phyloP scores from a whole-genome alignment of 225 moss, liverwort and hornwort genomes.

The Anthoceros angustus region DNA sequence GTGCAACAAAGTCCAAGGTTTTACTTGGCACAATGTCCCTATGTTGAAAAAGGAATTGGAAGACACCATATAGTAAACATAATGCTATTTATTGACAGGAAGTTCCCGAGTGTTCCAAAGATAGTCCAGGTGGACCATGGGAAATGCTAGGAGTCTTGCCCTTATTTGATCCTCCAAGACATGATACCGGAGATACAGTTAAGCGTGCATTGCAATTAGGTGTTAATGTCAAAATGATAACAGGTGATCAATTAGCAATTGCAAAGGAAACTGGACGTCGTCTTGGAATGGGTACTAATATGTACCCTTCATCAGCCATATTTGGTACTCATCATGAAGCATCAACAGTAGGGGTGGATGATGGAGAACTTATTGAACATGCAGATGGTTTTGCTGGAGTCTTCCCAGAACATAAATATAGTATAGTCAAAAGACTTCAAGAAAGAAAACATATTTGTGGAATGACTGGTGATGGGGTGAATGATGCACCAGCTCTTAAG shows the following conservation, averaged over 20 bases:
- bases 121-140: slow-evolving; percentile 48
- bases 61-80: not conserved
- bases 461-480: slow-evolving; percentile 63
- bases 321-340: slow-evolving; percentile 17
- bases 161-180: slow-evolving; percentile 59
- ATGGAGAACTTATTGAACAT: slow-evolving; percentile 45
- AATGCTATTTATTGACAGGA: slow-evolving; percentile 20
- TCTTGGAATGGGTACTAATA: slow-evolving; percentile 65
- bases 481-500: slow-evolving; percentile 55
- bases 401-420: slow-evolving; percentile 50
- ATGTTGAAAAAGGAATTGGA: not conserved
- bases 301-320: slow-evolving; percentile 48
- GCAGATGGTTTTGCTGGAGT: slow-evolving; percentile 64
- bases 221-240: slow-evolving; percentile 54
- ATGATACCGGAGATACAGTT: slow-evolving; percentile 46
- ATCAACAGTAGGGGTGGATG: slow-evolving; percentile 24
- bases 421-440: slow-evolving; percentile 49
- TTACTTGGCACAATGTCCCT: no score
- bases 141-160: slow-evolving; percentile 51
- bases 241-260: slow-evolving; percentile 60
- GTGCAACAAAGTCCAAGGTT: not conserved
- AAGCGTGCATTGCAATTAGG: slow-evolving; percentile 44
- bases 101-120: slow-evolving; percentile 39
- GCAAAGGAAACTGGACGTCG: slow-evolving; percentile 64
- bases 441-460: slow-evolving; percentile 48